A percentile compares a stretch with the other conserved stretches of the same genome.
phyloP scores from a whole-genome alignment of 441 rosid species.

The Eugenia klotzschiana region DNA sequence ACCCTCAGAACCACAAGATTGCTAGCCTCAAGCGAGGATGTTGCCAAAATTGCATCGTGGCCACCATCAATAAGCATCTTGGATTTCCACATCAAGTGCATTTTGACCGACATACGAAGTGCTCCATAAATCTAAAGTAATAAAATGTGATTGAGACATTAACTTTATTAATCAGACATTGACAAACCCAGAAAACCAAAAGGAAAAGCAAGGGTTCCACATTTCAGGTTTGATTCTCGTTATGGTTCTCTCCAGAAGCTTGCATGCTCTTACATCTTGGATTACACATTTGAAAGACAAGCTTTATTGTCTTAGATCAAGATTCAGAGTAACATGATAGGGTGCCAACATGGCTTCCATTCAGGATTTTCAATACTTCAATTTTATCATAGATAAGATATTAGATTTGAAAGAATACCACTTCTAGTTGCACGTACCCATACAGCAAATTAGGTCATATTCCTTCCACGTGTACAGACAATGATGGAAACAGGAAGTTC shows the following conservation, averaged over 20 bases:
- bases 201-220: neutral
- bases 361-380: neutral
- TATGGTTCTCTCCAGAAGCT: neutral
- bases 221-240: neutral
- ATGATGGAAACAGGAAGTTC: neutral
- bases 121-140: slow-evolving; percentile 64
- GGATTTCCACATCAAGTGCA: slow-evolving; percentile 86
- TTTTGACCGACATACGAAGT: slow-evolving; percentile 78
- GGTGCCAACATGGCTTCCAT: neutral
- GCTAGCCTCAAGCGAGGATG: slow-evolving; percentile 79
- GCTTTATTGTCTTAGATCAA: neutral
- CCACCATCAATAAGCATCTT: slow-evolving; percentile 74
- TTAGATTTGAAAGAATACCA: neutral
- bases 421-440: neutral
- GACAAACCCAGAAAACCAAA: neutral
- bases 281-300: neutral
- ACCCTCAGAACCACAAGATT: slow-evolving; percentile 87
- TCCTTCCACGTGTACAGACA: neutral
- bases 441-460: neutral
- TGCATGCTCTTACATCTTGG: neutral
- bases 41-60: slow-evolving; percentile 53
- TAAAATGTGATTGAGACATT: neutral
- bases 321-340: neutral
- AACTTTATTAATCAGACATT: neutral
- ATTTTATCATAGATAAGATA: neutral